Percentiles rank a stretch among this genome's conserved stretches.
Evolutionary conservation across 179 eudicot genomes (phyloP).

Genomic region (Beta corolliflora): DNA sequence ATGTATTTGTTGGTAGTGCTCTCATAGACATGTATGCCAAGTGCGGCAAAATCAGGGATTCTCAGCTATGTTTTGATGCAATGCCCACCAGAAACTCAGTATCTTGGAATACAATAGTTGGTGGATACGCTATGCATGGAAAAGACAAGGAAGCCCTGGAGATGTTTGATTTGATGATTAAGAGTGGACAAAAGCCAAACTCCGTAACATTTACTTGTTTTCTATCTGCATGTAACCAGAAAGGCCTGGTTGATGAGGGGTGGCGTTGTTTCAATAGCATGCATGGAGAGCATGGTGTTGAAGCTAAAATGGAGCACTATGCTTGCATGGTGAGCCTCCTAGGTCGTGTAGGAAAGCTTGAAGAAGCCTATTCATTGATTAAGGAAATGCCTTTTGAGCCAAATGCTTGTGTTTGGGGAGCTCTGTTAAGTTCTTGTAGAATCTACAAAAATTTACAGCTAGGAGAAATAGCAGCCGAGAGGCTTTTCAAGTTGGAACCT

Average conservation of each 20-base stretch:
- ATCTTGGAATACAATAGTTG: constrained; percentile 48
- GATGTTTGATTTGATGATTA: constrained; percentile 46
- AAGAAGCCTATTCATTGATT: constrained; percentile 47
- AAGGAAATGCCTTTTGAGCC: constrained; percentile 48
- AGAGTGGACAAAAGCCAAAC: constrained; percentile 42
- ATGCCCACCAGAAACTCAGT: constrained; percentile 44
- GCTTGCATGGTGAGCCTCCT: constrained; percentile 61
- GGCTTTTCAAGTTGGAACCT: constrained; percentile 50
- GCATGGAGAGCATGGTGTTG: constrained; percentile 40
- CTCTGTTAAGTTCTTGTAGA: constrained; percentile 49
- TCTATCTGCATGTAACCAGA: constrained; percentile 58
- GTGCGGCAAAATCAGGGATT: constrained; percentile 51
- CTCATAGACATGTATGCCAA: constrained; percentile 57
- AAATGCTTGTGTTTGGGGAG: constrained; percentile 53
- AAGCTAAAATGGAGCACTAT: constrained; percentile 46
- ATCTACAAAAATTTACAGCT: constrained; percentile 37
- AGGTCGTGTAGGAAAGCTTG: constrained; percentile 49
- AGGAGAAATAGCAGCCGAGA: constrained; percentile 46
- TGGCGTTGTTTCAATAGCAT: constrained; percentile 42
- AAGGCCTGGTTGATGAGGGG: constrained; percentile 43
- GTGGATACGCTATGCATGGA: constrained; percentile 58
- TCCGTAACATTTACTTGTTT: constrained; percentile 39
- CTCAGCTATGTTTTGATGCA: constrained; percentile 44
- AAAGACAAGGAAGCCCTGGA: constrained; percentile 37
- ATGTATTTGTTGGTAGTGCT: constrained; percentile 52